These are phyloP conservation scores for Aspergillus pseudotamarii DNA, from an alignment of 2,329 filamentous ascomycete species.

Conservation along the genomic window DNA sequence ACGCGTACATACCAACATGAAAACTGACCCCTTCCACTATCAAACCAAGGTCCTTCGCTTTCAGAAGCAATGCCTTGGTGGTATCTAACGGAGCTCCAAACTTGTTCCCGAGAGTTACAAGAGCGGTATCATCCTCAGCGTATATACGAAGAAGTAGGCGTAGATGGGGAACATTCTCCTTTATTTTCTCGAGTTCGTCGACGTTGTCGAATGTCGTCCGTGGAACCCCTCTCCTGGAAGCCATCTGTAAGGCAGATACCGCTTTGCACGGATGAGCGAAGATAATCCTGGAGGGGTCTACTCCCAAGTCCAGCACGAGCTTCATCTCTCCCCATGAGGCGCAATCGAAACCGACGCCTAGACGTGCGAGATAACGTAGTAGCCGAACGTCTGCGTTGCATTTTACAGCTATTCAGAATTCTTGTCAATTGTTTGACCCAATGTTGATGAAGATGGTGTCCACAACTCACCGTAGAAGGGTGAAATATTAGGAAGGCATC, in stretches of 20 bases:
- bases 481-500: neutral
- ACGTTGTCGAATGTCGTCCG: conserved; percentile 3
- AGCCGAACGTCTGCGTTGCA: conserved; percentile 13
- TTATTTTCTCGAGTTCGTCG: neutral
- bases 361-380: conserved; percentile 5
- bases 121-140: neutral
- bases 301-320: conserved; percentile 6
- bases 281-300: conserved; percentile 12
- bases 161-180: neutral
- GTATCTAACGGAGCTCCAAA: neutral
- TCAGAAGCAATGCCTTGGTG: neutral
- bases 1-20: neutral
- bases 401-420: neutral
- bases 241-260: conserved; percentile 1
- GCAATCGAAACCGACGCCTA: conserved; percentile 18
- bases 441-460: neutral
- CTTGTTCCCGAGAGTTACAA: neutral
- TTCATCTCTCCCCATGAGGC: conserved; percentile 12
- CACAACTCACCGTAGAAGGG: neutral
- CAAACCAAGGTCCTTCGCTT: neutral
- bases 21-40: neutral
- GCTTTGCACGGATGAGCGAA: conserved; percentile 17
- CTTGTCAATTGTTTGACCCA: neutral
- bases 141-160: neutral
- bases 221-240: neutral